These are phyloP conservation scores for Trichomonas gallinae DNA, from an alignment of 208 protist genomes.

Conservation along the genomic window DNA sequence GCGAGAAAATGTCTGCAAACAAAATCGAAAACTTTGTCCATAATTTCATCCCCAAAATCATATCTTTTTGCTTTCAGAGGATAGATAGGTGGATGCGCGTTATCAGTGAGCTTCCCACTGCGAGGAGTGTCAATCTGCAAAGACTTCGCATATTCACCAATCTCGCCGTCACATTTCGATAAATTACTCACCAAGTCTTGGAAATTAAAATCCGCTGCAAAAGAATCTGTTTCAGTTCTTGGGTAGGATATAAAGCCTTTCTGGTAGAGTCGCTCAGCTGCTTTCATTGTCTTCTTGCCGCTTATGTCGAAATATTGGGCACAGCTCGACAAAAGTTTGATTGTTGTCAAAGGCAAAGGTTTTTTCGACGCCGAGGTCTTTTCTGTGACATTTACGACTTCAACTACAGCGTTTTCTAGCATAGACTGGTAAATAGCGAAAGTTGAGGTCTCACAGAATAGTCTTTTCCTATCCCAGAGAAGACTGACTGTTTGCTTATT, in stretches of 20 bases:
- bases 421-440: constrained; percentile 52
- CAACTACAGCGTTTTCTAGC: constrained; percentile 41
- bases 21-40: constrained; percentile 69
- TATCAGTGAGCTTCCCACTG: constrained; percentile 77
- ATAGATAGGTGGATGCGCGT: constrained; percentile 90
- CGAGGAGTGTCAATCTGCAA: constrained; percentile 52
- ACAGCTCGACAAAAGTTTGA: constrained; percentile 80
- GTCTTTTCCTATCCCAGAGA: constrained; percentile 42
- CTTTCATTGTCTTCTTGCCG: constrained; percentile 76
- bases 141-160: not conserved
- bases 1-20: constrained; percentile 89
- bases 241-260: constrained; percentile 60
- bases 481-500: not conserved
- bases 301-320: constrained; percentile 56
- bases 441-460: constrained; percentile 37
- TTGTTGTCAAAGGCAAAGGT: constrained; percentile 85
- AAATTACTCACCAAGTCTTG: not conserved
- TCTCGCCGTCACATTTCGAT: not conserved
- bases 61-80: constrained; percentile 48
- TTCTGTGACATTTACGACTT: constrained; percentile 31
- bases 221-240: constrained; percentile 37
- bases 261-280: constrained; percentile 76
- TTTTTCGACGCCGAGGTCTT: not conserved
- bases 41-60: constrained; percentile 42
- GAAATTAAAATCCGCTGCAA: constrained; percentile 24